Evolutionary conservation across 345 rosid genomes (phyloP).

Genomic region (Euclidium syriacum): DNA sequence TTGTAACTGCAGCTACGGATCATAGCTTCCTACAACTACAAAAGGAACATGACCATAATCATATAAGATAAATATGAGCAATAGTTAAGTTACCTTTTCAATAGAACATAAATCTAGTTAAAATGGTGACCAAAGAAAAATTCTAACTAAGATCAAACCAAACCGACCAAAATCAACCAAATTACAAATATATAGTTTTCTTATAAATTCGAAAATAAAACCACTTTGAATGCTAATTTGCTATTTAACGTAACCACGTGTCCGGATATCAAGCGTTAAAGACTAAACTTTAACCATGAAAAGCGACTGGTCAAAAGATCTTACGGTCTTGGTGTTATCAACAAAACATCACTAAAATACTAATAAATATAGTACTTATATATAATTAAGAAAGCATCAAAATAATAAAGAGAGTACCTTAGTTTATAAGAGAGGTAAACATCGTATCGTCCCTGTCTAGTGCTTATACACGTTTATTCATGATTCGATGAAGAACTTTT

Average conservation of each 20-base stretch:
- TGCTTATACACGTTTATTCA: slow-evolving; percentile 5
- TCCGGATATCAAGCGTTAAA: not conserved
- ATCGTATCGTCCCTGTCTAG: not conserved
- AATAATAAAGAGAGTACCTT: not conserved
- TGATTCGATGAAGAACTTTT: slow-evolving; percentile 1
- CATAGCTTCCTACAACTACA: too few species aligned
- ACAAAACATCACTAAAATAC: not conserved
- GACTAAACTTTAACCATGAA: not conserved
- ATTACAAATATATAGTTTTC: too few species aligned
- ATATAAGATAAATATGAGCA: too few species aligned
- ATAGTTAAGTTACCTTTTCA: too few species aligned
- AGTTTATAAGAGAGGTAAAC: not conserved
- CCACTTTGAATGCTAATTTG: too few species aligned
- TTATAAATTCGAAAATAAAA: too few species aligned
- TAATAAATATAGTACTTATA: not conserved
- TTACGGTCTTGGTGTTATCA: not conserved
- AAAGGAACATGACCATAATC: too few species aligned
- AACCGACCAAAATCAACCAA: too few species aligned
- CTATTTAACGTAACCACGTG: not conserved
- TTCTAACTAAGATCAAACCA: too few species aligned
- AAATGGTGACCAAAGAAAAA: too few species aligned
- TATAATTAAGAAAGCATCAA: not conserved
- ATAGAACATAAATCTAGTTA: too few species aligned
- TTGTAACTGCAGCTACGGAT: too few species aligned
- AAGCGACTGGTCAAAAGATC: not conserved